A percentile compares a stretch with the other conserved stretches of the same genome.
phyloP scores from a whole-genome alignment of 2,329 filamentous ascomycete genomes.

The Ploettnerulaceae sp. region DNA sequence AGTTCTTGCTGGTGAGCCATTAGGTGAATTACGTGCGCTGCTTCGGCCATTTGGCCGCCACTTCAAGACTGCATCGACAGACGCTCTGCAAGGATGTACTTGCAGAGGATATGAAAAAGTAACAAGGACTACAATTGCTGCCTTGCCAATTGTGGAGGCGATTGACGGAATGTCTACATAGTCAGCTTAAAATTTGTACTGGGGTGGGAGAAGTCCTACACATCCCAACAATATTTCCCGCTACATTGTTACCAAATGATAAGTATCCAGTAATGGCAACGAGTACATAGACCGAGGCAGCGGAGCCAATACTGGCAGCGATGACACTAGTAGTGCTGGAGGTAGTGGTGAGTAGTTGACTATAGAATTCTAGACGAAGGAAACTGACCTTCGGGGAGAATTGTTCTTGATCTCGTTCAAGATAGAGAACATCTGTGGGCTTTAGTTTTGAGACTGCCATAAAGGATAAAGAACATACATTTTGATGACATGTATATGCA shows the following conservation, averaged over 20 bases:
- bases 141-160: conserved; percentile 86
- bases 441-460: not conserved
- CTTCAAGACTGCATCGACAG: conserved; percentile 85
- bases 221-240: conserved; percentile 91
- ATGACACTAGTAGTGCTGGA: conserved; percentile 72
- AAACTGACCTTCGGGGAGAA: conserved; percentile 51
- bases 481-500: conserved; percentile 99
- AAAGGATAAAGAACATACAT: conserved; percentile 49
- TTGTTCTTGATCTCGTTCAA: conserved; percentile 90
- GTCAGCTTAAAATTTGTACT: conserved; percentile 5
- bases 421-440: conserved; percentile 88
- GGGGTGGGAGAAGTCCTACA: conserved; percentile 52
- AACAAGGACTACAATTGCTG: conserved; percentile 91
- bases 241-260: conserved; percentile 85
- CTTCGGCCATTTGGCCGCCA: conserved; percentile 64
- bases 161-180: conserved; percentile 61
- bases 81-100: conserved; percentile 93
- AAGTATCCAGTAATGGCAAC: conserved; percentile 95
- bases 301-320: conserved; percentile 76
- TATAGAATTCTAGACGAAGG: not conserved
- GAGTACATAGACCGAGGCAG: conserved; percentile 81
- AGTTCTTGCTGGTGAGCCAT: conserved; percentile 36
- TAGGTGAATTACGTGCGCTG: conserved; percentile 34
- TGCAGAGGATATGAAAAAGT: conserved; percentile 96
- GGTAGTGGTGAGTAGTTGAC: conserved; percentile 1